Evolutionary conservation across 306 rosid species (phyloP).

Genomic region (Trichosanthes cucumerina): DNA sequence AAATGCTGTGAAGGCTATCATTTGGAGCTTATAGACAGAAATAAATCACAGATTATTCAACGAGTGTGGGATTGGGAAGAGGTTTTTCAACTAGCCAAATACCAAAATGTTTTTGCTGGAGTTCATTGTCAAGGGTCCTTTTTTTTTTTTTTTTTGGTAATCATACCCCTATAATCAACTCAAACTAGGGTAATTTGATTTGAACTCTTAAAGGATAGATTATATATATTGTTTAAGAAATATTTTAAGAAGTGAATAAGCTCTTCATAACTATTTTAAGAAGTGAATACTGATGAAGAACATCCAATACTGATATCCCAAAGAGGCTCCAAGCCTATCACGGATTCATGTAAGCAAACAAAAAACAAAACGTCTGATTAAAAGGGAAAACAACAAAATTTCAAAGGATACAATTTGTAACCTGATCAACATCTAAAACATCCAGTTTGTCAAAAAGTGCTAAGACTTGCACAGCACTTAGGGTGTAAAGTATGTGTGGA

Average conservation of each 20-base stretch:
- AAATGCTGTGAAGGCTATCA: background rate
- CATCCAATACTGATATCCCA: background rate
- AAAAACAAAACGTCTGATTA: background rate
- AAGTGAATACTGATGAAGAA: background rate
- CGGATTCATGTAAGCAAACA: background rate
- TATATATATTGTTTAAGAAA: background rate
- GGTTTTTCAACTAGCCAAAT: background rate
- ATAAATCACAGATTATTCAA: background rate
- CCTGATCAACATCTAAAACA: constrained; percentile 49
- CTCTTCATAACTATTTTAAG: background rate
- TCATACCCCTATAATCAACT: background rate
- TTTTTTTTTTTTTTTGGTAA: background rate
- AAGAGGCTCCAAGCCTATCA: background rate
- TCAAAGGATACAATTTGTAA: constrained; percentile 78
- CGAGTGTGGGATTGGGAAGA: background rate
- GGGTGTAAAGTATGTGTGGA: constrained; percentile 66
- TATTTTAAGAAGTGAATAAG: background rate
- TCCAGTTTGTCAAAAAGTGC: constrained; percentile 60
- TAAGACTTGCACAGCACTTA: constrained; percentile 83
- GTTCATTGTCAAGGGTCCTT: background rate
- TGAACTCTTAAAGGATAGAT: background rate
- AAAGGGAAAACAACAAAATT: background rate
- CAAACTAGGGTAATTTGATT: background rate
- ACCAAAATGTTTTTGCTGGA: background rate
- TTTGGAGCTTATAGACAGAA: background rate